These are phyloP conservation scores for Colletotrichum sublineola DNA, from an alignment of 2,329 filamentous ascomycete genomes.

Conservation along the genomic window DNA sequence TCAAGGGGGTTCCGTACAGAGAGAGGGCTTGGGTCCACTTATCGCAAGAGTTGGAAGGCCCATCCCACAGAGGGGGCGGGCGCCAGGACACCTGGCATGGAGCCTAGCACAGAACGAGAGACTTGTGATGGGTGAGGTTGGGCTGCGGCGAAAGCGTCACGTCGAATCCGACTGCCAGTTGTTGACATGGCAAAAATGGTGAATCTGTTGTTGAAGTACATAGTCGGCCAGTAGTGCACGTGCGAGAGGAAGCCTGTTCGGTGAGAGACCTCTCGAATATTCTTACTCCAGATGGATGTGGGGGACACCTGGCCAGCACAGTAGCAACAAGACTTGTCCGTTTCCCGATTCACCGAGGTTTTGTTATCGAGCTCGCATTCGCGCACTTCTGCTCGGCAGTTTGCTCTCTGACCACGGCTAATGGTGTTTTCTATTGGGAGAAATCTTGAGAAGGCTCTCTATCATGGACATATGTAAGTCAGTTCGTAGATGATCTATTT, in stretches of 20 bases:
- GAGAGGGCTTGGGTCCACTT: conserved; percentile 7
- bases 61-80: not conserved
- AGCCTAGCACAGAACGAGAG: conserved; percentile 1
- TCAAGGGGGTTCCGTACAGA: conserved; percentile 3
- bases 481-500: no score
- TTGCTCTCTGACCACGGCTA: not conserved
- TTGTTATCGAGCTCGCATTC: not conserved
- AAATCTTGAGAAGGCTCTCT: conserved; percentile 69
- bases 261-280: not conserved
- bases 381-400: not conserved
- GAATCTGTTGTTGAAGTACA: not conserved
- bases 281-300: not conserved
- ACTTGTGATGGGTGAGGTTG: conserved; percentile 13
- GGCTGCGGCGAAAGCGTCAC: conserved; percentile 31
- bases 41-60: conserved; percentile 17
- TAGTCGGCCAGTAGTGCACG: not conserved
- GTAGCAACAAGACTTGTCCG: not conserved
- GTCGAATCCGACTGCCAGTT: not conserved
- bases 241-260: not conserved
- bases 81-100: conserved; percentile 3
- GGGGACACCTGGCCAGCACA: not conserved
- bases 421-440: not conserved
- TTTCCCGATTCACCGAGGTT: conserved; percentile 7
- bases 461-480: no score
- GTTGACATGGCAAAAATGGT: not conserved